Base-by-base conservation (phyloP, 176 grass and related monocot genomes). In the Eleusine indica region DNA sequence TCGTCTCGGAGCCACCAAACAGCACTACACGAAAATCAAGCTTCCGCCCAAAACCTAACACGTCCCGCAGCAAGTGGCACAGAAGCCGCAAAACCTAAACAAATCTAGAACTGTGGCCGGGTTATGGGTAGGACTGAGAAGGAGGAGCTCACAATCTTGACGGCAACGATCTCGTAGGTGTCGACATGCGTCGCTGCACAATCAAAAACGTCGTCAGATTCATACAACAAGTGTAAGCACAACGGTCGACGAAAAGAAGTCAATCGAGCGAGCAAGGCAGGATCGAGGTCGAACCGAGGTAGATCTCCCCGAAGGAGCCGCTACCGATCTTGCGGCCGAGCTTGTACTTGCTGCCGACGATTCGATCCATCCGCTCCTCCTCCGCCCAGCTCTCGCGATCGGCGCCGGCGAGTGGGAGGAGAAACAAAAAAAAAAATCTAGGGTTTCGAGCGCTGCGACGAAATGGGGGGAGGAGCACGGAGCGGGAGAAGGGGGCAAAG, bases 91-190 rank as follows among this genome's bases (percentile, higher is more conserved):
- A 25, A 71, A 68, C 11, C 2, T 70, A 79, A 51, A 74, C 42
- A 66, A 46, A 74, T 68, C 76, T 49, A 46, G 84, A 53, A 57
- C 48, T 68, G 80, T 61, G 42, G 7, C 76, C 42, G 16, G 44
- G 38, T 7, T 75, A 52, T 5, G 7, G 15, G 19, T 12, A 43
- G 17, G 39, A 12, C 16, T 38, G 28, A 51, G 60, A 28, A 17
- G 10, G 54, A 30, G 22, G 49, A 71, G 76, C 88, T 95, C 86
- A 95, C 90, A 54, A 95, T 92, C 77, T 95, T 95, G 65, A 95
- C 90, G 58, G 93, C 93, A 68, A 95, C 93, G 56, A 95, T 95
- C 85, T 95, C 93, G 68, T 90, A 95, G 3, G 93, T 92, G 88
- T 92, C 90, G 37, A 92, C 76, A 72, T 95, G 93, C 61, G 93